phyloP scores from a whole-genome alignment of 2,329 filamentous ascomycete species.

The Diaporthe sp. region DNA sequence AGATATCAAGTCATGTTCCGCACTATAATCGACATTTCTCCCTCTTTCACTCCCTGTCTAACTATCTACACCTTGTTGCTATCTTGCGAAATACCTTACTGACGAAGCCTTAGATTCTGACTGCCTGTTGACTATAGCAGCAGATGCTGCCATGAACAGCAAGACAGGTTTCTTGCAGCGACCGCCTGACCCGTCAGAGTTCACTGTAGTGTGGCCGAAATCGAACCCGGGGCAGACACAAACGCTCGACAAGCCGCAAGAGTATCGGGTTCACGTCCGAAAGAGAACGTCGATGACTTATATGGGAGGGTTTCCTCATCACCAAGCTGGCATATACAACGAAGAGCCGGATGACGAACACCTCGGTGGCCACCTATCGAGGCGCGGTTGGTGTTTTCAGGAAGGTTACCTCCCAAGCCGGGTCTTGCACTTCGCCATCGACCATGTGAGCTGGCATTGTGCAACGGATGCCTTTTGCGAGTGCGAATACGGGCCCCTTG shows the following conservation, averaged over 20 bases:
- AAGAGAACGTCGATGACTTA: not conserved
- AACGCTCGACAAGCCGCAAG: not conserved
- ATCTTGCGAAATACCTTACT: not conserved
- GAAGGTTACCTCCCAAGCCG: not conserved
- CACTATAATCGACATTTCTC: not conserved
- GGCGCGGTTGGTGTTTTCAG: constrained; percentile 11
- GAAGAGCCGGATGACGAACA: not conserved
- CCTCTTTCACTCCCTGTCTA: not conserved
- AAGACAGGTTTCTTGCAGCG: not conserved
- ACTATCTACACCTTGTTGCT: not conserved
- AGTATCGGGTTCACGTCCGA: not conserved
- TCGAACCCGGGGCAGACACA: not conserved
- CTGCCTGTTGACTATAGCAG: constrained; percentile 7
- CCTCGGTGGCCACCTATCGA: not conserved
- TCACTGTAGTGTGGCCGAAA: not conserved
- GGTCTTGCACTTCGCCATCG: constrained; percentile 7
- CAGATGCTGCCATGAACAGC: not conserved
- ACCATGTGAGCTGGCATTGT: constrained; percentile 8
- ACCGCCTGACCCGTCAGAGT: not conserved
- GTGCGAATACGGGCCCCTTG: not conserved
- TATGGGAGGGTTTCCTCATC: not conserved
- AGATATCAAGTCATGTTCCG: not conserved
- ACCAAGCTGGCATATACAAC: not conserved
- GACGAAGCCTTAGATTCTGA: not conserved
- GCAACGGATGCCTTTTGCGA: constrained; percentile 10